Base-by-base conservation (phyloP, 2,329 filamentous ascomycete genomes). In the Plenodomus tracheiphilus region DNA sequence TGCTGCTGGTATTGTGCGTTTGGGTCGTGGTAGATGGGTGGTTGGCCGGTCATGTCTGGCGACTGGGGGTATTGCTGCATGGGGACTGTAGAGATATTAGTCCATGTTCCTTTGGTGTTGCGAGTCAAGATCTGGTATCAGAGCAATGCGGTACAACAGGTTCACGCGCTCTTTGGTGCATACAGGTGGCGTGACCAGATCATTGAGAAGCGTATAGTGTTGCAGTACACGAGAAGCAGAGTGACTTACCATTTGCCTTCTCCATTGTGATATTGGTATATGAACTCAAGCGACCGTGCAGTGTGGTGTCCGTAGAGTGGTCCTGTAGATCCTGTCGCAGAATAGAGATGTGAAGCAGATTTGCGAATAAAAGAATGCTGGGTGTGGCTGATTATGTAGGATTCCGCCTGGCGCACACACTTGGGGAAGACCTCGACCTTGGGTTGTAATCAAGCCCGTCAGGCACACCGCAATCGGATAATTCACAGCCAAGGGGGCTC, bases 31-130 rank as follows among this genome's bases (percentile, higher is more conserved):
- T 71, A 71, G 45, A 67, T 53, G 37, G 68, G 67, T 6, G 67
- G 66, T 46, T 68, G 53, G 28, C 60, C 56, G 8, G 61, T 62
- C 1, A 61, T 17, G 51, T 69, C 67, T 28, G 68, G 67, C 3
- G 67, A 65, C 38, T 64, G 60, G 20, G 69, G 66, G 53, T 65
- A 72, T 52, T 69, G 68, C 54, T 72, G 69, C 67, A 72, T 70
- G 50, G 69, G 69, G 22, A 70, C 69, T 70, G 40, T 19, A 36
- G 32, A 25, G 6, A 34, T 47, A 59, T 68, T 40, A 67, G 56
- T 41, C 20, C 36, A 35, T 32, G 28, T 4, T n/a, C n/a, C n/a
- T n/a, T n/a, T n/a, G n/a, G n/a, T 10, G 8, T 32, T 32, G 28
- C 7, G 28, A 10, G 28, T 6, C 4, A 11, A 8, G 20, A 7